Evolutionary conservation across 345 rosid species (phyloP), one percentile per base, ranked within the genome.

Genomic region (Viola odorata): DNA sequence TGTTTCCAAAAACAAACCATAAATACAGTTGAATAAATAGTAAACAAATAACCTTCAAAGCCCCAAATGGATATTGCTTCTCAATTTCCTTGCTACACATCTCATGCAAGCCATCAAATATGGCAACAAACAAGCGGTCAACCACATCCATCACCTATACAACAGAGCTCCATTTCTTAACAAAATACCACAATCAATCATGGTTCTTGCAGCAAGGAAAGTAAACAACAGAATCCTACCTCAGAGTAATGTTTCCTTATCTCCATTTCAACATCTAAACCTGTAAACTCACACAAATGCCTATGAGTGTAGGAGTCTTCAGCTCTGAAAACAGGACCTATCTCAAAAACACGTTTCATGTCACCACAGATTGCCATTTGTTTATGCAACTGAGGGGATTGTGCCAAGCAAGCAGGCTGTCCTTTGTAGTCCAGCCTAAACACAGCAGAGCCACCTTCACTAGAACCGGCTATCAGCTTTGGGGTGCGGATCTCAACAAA

Each of bases 371-470:
- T 87, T 1, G 96, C 68, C 91, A 89, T 89, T 69, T 92, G 96
- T 78, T 89, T 92, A 66, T 89, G 96, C 69, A 89, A 91, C 62
- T 89, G 98, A 71, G 99, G 97, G 40, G 97, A 90, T 72, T 90
- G 99, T 10, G 97, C 96, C 55, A 94, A 68, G 78, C 97, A 94
- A 7, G 97, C 99, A 40, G 84, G 72, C 54, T 76, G 88, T 53
- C 99, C 97, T 70, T 86, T 90, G 85, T 94, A 94, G 49, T 92
- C 95, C 73, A 94, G 66, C 73, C 56, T 75, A 80, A 94, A 94
- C 12, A 94, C 96, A 75, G 99, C 87, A 73, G 99, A 73, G 55
- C 97, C 99, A 37, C 96, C 99, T 78, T 92, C 98, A 74, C 98
- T 92, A 32, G 90, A 81, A 57, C 98, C 97, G 53, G 83, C 95